These are phyloP conservation scores for Stephania yunnanensis DNA, from an alignment of 164 flowering plant genomes.

Conservation along the genomic window DNA sequence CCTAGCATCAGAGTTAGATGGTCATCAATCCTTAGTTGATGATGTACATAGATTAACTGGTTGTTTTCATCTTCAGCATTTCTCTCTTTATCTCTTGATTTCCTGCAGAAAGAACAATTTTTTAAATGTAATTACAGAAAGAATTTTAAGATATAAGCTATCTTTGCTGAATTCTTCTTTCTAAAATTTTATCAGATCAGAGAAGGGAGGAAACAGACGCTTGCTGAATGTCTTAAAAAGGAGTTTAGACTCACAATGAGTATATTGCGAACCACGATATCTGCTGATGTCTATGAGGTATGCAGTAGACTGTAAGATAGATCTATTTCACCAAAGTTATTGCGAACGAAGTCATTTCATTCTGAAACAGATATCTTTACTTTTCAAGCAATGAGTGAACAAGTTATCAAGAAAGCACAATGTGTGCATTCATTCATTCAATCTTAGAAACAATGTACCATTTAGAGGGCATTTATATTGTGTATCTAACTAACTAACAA, in stretches of 20 bases:
- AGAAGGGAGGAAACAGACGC: slow-evolving; percentile 68
- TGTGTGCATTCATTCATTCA: too few relatives aligned
- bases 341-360: not conserved
- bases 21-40: too few relatives aligned
- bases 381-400: not conserved
- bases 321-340: not conserved
- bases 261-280: slow-evolving; percentile 50
- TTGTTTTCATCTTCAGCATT: not conserved
- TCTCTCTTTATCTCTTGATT: not conserved
- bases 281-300: slow-evolving; percentile 96
- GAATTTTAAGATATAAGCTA: not conserved
- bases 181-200: slow-evolving; percentile 47
- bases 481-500: too few relatives aligned
- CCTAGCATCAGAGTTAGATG: too few relatives aligned
- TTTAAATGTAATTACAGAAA: not conserved
- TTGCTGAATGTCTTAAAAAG: slow-evolving; percentile 67
- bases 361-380: not conserved
- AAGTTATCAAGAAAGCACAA: too few relatives aligned
- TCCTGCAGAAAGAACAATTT: not conserved
- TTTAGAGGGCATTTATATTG: too few relatives aligned
- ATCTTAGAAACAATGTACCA: too few relatives aligned
- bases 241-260: slow-evolving; percentile 89
- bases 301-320: not conserved
- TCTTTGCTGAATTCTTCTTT: not conserved
- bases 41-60: not conserved